These are phyloP conservation scores for Colletotrichum magnum DNA, from an alignment of 2,329 filamentous ascomycete species.

Conservation along the genomic window DNA sequence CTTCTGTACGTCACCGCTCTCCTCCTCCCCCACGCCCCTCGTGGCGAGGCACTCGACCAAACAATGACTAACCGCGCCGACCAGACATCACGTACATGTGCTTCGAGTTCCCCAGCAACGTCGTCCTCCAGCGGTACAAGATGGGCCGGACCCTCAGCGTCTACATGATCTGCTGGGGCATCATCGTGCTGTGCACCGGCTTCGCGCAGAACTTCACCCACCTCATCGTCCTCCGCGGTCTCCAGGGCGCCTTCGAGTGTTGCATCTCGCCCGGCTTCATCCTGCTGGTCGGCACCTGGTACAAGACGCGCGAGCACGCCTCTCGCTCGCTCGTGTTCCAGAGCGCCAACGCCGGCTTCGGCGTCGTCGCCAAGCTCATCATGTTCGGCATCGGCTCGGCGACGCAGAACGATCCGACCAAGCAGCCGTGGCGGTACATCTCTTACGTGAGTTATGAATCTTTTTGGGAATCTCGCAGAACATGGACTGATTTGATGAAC, in stretches of 20 bases:
- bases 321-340: slow-evolving; percentile 33
- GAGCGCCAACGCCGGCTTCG: slow-evolving; percentile 50
- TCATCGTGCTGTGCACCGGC: slow-evolving; percentile 54
- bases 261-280: slow-evolving; percentile 56
- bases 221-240: slow-evolving; percentile 51
- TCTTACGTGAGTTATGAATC: slow-evolving; percentile 47
- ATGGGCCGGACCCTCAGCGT: slow-evolving; percentile 36
- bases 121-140: slow-evolving; percentile 50
- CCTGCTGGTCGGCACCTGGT: slow-evolving; percentile 54
- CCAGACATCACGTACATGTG: slow-evolving; percentile 48
- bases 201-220: slow-evolving; percentile 56
- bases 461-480: neutral
- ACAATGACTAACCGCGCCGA: too few species aligned
- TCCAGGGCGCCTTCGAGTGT: slow-evolving; percentile 56
- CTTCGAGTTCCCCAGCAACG: slow-evolving; percentile 51
- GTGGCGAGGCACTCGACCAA: too few species aligned
- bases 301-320: slow-evolving; percentile 53
- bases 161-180: slow-evolving; percentile 46
- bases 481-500: neutral
- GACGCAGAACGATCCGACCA: slow-evolving; percentile 46
- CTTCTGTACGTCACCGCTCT: slow-evolving; percentile 45
- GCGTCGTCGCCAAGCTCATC: slow-evolving; percentile 52
- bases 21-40: too few species aligned
- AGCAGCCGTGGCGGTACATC: slow-evolving; percentile 56
- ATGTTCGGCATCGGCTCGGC: slow-evolving; percentile 54